phyloP scores from a whole-genome alignment of 495 filamentous ascomycete genomes.

The Corynascus novoguineensis region DNA sequence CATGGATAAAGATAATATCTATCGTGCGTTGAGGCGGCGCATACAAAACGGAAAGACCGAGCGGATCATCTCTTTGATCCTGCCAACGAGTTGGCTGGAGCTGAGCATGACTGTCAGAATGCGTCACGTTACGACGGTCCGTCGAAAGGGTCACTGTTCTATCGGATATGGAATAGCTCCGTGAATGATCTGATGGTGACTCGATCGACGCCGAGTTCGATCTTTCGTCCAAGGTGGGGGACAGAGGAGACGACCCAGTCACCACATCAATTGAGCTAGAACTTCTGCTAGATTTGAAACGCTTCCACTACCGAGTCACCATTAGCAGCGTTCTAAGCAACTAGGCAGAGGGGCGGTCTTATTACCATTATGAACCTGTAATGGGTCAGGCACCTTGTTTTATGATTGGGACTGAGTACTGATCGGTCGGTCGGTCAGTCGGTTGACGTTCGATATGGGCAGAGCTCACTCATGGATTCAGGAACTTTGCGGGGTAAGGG shows the following conservation, averaged over 20 bases:
- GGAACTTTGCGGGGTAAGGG: too few species aligned
- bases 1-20: constrained; percentile 37
- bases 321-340: background rate
- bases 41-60: constrained; percentile 32
- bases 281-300: background rate
- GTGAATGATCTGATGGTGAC: background rate
- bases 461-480: too few species aligned
- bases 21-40: constrained; percentile 16
- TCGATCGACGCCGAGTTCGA: background rate
- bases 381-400: too few species aligned
- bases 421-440: too few species aligned
- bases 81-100: background rate
- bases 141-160: too few species aligned
- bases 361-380: background rate
- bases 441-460: too few species aligned
- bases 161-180: background rate
- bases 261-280: background rate
- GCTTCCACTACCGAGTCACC: background rate
- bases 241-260: background rate
- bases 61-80: constrained; percentile 10
- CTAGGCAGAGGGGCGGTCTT: background rate
- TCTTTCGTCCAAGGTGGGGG: background rate
- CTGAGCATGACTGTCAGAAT: background rate
- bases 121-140: too few species aligned
- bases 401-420: too few species aligned